A percentile compares a stretch with the other conserved stretches of the same genome.
Evolutionary conservation across 768 basidiomycete species (phyloP).

Genomic region (Lentinula boryana): DNA sequence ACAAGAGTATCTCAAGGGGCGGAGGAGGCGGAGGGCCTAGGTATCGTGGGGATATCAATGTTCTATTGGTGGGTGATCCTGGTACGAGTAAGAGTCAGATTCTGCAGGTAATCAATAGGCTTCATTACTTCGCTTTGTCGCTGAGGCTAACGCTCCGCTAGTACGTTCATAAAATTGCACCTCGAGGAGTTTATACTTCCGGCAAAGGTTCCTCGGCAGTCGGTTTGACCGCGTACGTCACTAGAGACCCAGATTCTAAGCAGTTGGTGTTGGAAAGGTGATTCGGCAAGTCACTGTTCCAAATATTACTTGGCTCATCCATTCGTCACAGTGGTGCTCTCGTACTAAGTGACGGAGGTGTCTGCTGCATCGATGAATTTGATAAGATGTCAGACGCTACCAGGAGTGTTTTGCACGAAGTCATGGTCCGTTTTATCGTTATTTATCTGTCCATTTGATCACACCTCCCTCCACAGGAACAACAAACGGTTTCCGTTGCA

Average conservation of each 20-base stretch:
- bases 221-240: constrained; percentile 97
- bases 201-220: constrained; percentile 99
- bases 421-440: constrained; percentile 59
- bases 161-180: constrained; percentile 99
- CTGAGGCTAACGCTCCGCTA: constrained; percentile 22
- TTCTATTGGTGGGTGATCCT: constrained; percentile 94
- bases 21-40: constrained; percentile 95
- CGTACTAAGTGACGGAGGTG: constrained; percentile 92
- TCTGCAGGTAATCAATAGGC: constrained; percentile 54
- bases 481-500: constrained; percentile 98
- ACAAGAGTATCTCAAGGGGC: constrained; percentile 89
- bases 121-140: background rate
- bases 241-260: constrained; percentile 96
- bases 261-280: constrained; percentile 96
- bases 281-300: constrained; percentile 9
- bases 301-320: background rate
- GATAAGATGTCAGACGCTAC: constrained; percentile 99
- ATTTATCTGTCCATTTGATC: background rate
- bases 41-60: constrained; percentile 97
- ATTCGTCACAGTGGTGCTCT: constrained; percentile 63
- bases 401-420: constrained; percentile 96
- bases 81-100: constrained; percentile 97
- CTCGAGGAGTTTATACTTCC: constrained; percentile 94
- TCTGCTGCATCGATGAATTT: constrained; percentile 98
- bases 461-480: constrained; percentile 55